These are phyloP conservation scores for Pseudopithomyces maydicus DNA, from an alignment of 2,329 filamentous ascomycete genomes.

Conservation along the genomic window DNA sequence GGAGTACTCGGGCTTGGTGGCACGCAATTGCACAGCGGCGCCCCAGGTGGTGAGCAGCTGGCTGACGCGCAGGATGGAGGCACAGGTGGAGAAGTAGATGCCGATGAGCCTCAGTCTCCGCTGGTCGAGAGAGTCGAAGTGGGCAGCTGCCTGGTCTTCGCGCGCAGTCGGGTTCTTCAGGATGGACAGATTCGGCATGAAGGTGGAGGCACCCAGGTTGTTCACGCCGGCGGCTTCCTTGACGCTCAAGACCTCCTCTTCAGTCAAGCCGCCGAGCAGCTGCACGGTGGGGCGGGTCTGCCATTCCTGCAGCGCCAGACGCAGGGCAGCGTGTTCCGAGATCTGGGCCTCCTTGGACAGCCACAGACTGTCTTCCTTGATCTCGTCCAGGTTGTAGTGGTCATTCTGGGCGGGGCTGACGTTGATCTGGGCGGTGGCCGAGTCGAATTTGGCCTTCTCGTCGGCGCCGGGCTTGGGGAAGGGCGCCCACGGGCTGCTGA, in stretches of 20 bases:
- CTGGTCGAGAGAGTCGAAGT: conserved; percentile 67
- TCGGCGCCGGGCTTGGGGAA: conserved; percentile 68
- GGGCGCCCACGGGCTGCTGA: conserved; percentile 70
- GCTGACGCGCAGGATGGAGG: conserved; percentile 52
- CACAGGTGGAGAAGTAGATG: conserved; percentile 73
- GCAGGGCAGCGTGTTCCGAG: conserved; percentile 80
- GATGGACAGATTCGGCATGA: conserved; percentile 51
- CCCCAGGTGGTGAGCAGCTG: conserved; percentile 44
- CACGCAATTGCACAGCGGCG: conserved; percentile 32
- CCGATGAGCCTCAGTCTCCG: conserved; percentile 71
- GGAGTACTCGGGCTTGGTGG: conserved; percentile 31
- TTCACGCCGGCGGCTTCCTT: conserved; percentile 73
- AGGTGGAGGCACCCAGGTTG: conserved; percentile 61
- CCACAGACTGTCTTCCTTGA: conserved; percentile 88
- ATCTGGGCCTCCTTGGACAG: conserved; percentile 77
- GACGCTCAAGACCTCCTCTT: conserved; percentile 77
- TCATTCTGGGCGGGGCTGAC: conserved; percentile 70
- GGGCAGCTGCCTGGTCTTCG: conserved; percentile 29
- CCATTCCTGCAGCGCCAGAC: conserved; percentile 81
- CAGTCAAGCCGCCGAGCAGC: conserved; percentile 72
- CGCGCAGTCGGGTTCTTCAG: conserved; percentile 30
- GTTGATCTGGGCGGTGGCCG: conserved; percentile 85
- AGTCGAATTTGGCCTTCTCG: conserved; percentile 76
- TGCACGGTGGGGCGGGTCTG: conserved; percentile 78
- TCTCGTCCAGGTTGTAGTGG: conserved; percentile 73